Evolutionary conservation across 1,284 basidiomycete species (phyloP).

Genomic region (Austropuccinia psidii): DNA sequence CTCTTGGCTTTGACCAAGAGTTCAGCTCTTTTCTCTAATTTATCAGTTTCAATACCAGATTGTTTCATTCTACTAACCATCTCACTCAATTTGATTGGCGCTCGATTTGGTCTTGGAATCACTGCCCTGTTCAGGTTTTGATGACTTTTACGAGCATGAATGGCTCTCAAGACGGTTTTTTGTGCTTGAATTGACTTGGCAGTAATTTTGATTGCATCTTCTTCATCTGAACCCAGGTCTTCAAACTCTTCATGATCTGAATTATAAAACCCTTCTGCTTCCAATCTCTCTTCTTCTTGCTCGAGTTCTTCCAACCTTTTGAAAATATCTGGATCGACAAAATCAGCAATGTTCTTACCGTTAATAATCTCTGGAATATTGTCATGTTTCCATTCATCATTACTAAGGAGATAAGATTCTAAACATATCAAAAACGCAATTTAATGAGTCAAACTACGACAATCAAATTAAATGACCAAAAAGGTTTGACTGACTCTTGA

Average conservation of each 20-base stretch:
- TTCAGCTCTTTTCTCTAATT: slow-evolving; percentile 77
- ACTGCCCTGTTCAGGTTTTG: slow-evolving; percentile 57
- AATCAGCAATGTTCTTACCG: slow-evolving; percentile 98
- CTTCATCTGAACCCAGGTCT: slow-evolving; percentile 57
- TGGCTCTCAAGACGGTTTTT: slow-evolving; percentile 63
- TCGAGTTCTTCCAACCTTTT: slow-evolving; percentile 96
- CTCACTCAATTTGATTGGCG: slow-evolving; percentile 62
- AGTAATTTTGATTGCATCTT: slow-evolving; percentile 69
- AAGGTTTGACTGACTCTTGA: slow-evolving; percentile 60
- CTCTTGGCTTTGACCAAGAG: slow-evolving; percentile 70
- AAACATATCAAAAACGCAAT: not conserved
- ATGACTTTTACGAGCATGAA: slow-evolving; percentile 76
- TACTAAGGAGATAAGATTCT: slow-evolving; percentile 84
- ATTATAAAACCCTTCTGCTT: slow-evolving; percentile 92
- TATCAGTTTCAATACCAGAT: slow-evolving; percentile 79
- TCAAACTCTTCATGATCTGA: slow-evolving; percentile 63
- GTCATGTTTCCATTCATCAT: slow-evolving; percentile 94
- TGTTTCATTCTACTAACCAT: slow-evolving; percentile 72
- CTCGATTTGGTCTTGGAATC: slow-evolving; percentile 33
- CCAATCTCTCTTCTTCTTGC: slow-evolving; percentile 86
- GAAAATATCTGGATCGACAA: slow-evolving; percentile 96
- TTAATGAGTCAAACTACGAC: not conserved
- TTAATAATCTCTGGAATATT: slow-evolving; percentile 92
- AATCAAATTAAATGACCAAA: not conserved
- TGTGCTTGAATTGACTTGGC: slow-evolving; percentile 60